Conservation (phyloP, 176 grass and related monocot genomes). For the Olyra latifolia region DNA sequence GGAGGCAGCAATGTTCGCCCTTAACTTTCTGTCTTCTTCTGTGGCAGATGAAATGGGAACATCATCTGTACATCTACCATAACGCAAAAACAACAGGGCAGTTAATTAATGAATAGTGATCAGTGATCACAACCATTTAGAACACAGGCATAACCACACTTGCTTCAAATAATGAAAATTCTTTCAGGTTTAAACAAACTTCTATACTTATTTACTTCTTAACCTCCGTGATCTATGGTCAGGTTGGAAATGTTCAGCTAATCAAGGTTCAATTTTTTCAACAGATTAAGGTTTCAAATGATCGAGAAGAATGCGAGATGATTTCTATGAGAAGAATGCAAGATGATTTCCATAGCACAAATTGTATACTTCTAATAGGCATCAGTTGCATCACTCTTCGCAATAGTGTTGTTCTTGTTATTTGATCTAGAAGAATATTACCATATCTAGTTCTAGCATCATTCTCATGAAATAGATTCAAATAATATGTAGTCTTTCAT, state of each 20-base stretch:
- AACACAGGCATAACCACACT: not conserved
- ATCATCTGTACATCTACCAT: slow-evolving; percentile 50
- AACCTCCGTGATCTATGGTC: not conserved
- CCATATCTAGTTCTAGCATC: not conserved
- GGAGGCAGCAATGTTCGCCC: slow-evolving; percentile 91
- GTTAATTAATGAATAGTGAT: slow-evolving; percentile 3
- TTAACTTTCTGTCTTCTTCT: slow-evolving; percentile 60
- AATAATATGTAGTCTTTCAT: not conserved
- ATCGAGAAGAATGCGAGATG: not conserved
- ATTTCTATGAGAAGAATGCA: not conserved
- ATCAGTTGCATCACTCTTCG: not conserved
- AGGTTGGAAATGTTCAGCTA: not conserved
- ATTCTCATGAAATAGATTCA: not conserved
- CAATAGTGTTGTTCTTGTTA: not conserved
- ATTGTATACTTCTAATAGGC: not conserved
- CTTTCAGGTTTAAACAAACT: not conserved
- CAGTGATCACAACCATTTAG: slow-evolving; percentile 14
- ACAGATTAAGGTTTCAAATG: not conserved
- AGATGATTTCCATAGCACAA: not conserved
- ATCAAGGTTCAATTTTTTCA: not conserved
- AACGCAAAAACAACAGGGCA: slow-evolving; percentile 11
- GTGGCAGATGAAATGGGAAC: slow-evolving; percentile 65
- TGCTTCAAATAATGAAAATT: slow-evolving; percentile 7
- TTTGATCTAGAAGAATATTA: not conserved
- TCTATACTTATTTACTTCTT: not conserved